Percentiles rank a stretch among this genome's conserved stretches.
Conservation (phyloP, 129 eudicot genomes). For the Cynara cardunculus region DNA sequence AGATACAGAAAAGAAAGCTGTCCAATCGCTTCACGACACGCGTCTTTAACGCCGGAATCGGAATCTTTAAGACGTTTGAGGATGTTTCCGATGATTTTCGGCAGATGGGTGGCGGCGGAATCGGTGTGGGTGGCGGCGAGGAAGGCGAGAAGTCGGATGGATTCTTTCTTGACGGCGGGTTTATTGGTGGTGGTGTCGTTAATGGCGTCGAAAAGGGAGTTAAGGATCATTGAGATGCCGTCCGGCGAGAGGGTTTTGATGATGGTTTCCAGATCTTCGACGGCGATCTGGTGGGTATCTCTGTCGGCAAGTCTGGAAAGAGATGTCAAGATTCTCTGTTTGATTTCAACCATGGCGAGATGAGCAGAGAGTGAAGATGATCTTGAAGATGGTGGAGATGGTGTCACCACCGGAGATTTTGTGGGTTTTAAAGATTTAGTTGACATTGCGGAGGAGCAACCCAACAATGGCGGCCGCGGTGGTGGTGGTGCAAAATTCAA, state of each 20-base stretch:
- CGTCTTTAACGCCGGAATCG: conserved; percentile 78
- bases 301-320: conserved; percentile 81
- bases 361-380: conserved; percentile 60
- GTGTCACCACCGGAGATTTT: conserved; percentile 51
- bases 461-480: background rate
- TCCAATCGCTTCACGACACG: conserved; percentile 75
- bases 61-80: conserved; percentile 69
- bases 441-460: conserved; percentile 24
- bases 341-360: conserved; percentile 78
- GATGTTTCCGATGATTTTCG: conserved; percentile 64
- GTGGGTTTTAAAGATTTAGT: conserved; percentile 51
- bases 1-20: conserved; percentile 54
- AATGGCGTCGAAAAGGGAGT: conserved; percentile 66
- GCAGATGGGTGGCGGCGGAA: conserved; percentile 58
- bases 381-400: conserved; percentile 22
- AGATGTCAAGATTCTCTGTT: conserved; percentile 66
- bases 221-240: conserved; percentile 59
- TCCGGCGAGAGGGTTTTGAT: conserved; percentile 61
- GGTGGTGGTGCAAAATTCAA: conserved; percentile 5
- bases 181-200: conserved; percentile 49
- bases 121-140: conserved; percentile 57
- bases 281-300: conserved; percentile 95
- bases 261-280: conserved; percentile 65
- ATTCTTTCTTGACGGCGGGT: conserved; percentile 74
- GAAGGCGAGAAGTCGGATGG: conserved; percentile 60